Base-by-base conservation (phyloP, 208 protist genomes). In the Angomonas deanei region DNA sequence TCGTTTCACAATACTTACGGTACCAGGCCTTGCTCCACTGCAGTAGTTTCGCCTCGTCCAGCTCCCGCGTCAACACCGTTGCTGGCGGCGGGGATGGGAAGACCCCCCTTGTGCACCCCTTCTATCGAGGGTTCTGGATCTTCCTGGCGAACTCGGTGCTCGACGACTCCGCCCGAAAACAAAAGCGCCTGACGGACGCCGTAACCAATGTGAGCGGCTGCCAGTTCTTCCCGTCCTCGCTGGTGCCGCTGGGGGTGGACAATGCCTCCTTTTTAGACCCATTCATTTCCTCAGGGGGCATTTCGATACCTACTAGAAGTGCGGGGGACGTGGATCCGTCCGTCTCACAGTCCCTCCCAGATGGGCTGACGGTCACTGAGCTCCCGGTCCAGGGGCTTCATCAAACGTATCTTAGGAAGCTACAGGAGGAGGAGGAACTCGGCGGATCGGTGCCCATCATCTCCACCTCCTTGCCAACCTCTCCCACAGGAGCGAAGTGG, bases 1-100 rank as follows among this genome's bases (percentile, higher is more conserved):
- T 94, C n/a, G 73, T 89, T 2, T 61, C 78, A n/a, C 84, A 94
- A 48, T 59, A 88, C 8, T 42, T 94, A 11, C 84, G 88, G 3
- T 78, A 86, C 60, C 77, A 88, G 54, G 88, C 88, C 10, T 76
- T 91, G 30, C 58, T 70, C 56, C 80, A 71, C 47, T 68, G 80
- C 24, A 80, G 82, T 61, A 80, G 73, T 1, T 68, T 91, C 10
- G 83, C 74, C 0, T 75, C 74, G 31, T 58, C 83, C 15, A 80
- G 84, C 27, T 73, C 68, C 24, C 80, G 76, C 26, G 80, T 94
- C 13, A 83, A 82, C 64, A 86, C 82, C 24, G 78, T 74, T 26
- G 64, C 74, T 0, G 66, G 65, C 8, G 70, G 69, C 33, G 62
- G 46, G 10, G 55, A 69, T 28, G 68, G 56, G 23, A 17, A 4